Conservation (phyloP, 2,329 filamentous ascomycete genomes). For the Coniochaeta sp. region DNA sequence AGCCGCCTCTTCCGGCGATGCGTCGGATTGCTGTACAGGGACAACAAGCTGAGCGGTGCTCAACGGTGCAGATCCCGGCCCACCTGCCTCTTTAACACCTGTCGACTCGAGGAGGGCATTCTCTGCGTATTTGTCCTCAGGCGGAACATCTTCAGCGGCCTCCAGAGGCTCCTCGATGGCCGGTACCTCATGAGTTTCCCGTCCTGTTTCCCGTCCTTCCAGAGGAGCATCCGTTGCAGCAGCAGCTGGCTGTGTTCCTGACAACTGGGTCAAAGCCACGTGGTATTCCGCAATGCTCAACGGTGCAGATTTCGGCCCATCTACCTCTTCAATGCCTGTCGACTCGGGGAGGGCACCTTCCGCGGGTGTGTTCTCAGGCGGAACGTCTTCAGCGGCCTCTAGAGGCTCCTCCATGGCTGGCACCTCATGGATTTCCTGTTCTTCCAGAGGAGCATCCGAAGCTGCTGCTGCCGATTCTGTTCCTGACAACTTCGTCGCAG, state of each 20-base stretch:
- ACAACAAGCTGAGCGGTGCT: neutral
- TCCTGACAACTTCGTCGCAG: neutral
- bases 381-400: neutral
- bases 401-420: neutral
- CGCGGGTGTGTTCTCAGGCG: neutral
- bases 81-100: neutral
- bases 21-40: neutral
- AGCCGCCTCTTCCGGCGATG: neutral
- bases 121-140: neutral
- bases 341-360: neutral
- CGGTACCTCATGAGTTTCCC: neutral
- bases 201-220: neutral
- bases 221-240: neutral
- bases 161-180: neutral
- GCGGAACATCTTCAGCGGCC: neutral
- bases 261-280: neutral
- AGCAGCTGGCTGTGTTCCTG: neutral
- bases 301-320: neutral
- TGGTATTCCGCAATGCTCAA: neutral
- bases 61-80: neutral
- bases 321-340: neutral
- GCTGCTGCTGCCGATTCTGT: neutral
- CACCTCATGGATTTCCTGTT: neutral
- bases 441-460: neutral
- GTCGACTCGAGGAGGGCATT: neutral